phyloP scores from a whole-genome alignment of 2,329 filamentous ascomycete genomes.

The Zopfia rhizophila region DNA sequence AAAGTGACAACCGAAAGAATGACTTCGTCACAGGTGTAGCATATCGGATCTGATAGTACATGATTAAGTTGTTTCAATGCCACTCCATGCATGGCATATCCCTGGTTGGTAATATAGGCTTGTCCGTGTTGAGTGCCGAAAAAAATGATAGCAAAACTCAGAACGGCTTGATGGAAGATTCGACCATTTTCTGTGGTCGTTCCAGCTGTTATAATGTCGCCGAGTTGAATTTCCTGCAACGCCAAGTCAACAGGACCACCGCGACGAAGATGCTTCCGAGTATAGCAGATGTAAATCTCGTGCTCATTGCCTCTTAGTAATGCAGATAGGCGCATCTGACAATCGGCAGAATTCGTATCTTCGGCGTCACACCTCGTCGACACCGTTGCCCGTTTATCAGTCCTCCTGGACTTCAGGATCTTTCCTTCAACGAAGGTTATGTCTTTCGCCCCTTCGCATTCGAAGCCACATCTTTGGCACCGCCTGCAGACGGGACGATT shows the following conservation, averaged over 20 bases:
- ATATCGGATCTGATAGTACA: conserved; percentile 31
- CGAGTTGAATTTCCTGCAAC: conserved; percentile 25
- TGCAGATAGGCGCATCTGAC: conserved; percentile 1
- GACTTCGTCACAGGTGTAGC: conserved; percentile 35
- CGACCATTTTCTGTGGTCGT: conserved; percentile 14
- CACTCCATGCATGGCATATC: conserved; percentile 35
- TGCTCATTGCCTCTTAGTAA: conserved; percentile 24
- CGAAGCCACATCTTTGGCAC: conserved; percentile 33
- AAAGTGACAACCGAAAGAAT: conserved; percentile 37
- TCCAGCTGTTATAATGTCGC: conserved; percentile 25
- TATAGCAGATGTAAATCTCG: conserved; percentile 39
- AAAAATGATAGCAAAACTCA: conserved; percentile 38
- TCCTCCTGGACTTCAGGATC: conserved; percentile 39
- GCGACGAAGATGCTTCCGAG: conserved; percentile 28
- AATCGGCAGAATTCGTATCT: conserved; percentile 1
- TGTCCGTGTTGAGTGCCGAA: conserved; percentile 37
- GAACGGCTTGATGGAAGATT: conserved; percentile 30
- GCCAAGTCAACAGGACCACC: conserved; percentile 35
- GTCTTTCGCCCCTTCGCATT: conserved; percentile 38
- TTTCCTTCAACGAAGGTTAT: conserved; percentile 37
- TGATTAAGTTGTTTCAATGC: conserved; percentile 37
- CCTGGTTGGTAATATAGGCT: conserved; percentile 24
- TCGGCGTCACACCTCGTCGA: conserved; percentile 5
- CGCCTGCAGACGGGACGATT: conserved; percentile 36
- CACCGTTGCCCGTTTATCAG: conserved; percentile 7